Evolutionary conservation across 2,329 filamentous ascomycete species (phyloP).

Genomic region (Lecanicillium sp.): DNA sequence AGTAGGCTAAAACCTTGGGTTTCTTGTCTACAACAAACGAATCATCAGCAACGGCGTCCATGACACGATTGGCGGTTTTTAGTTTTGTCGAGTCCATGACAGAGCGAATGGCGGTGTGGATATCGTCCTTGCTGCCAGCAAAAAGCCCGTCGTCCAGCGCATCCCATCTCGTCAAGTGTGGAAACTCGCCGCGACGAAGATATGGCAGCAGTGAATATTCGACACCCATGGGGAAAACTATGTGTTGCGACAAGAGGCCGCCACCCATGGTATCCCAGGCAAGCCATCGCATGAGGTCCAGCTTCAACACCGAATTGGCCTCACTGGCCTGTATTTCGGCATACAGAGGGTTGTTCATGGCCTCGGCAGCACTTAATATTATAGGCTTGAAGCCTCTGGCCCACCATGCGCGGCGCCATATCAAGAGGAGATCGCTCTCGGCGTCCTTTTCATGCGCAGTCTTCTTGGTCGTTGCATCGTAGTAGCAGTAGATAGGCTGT

Average conservation of each 20-base stretch:
- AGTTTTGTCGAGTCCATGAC: conserved; percentile 49
- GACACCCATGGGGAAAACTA: conserved; percentile 76
- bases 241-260: conserved; percentile 70
- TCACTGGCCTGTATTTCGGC: conserved; percentile 56
- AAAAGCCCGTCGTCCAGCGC: conserved; percentile 65
- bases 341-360: conserved; percentile 75
- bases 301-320: conserved; percentile 55
- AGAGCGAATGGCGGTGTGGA: conserved; percentile 55
- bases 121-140: conserved; percentile 56
- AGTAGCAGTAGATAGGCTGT: conserved; percentile 83
- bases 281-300: conserved; percentile 75
- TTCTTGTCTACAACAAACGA: conserved; percentile 58
- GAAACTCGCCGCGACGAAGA: conserved; percentile 69
- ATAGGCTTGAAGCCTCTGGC: conserved; percentile 84
- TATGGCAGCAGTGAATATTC: conserved; percentile 66
- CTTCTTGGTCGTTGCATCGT: conserved; percentile 60
- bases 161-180: conserved; percentile 66
- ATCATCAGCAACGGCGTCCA: conserved; percentile 50
- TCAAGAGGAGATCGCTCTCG: conserved; percentile 70
- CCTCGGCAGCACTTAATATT: conserved; percentile 71
- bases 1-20: conserved; percentile 67
- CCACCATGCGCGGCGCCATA: conserved; percentile 94
- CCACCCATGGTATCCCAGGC: conserved; percentile 89
- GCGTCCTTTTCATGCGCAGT: conserved; percentile 59
- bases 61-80: conserved; percentile 53